A percentile compares a stretch with the other conserved stretches of the same genome.
These are phyloP conservation scores for Penicillium crustosum DNA, from an alignment of 2,329 filamentous ascomycete genomes.

Conservation along the genomic window DNA sequence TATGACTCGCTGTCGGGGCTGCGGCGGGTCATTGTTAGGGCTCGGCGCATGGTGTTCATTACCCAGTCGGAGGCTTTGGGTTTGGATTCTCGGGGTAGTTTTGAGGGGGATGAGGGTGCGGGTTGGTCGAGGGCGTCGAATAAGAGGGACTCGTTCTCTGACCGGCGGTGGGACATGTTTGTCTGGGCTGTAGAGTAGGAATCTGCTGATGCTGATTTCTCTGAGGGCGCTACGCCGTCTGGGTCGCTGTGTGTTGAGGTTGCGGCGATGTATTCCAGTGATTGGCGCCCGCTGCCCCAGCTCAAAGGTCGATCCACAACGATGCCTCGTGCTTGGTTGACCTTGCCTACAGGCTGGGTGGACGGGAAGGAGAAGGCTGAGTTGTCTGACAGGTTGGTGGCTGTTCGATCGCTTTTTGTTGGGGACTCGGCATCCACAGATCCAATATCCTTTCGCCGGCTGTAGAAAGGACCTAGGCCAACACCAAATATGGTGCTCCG, in stretches of 20 bases:
- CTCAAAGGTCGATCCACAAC: constrained; percentile 24
- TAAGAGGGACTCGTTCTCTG: constrained; percentile 55
- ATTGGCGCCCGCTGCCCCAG: constrained; percentile 27
- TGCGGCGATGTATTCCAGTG: constrained; percentile 25
- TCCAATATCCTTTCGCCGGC: constrained; percentile 19
- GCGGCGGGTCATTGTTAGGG: constrained; percentile 52
- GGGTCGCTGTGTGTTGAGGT: constrained; percentile 25
- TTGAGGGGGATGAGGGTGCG: constrained; percentile 28
- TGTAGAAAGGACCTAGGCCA: constrained; percentile 27
- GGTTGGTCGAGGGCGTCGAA: constrained; percentile 40
- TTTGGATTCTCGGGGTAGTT: constrained; percentile 25
- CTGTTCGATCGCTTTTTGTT: constrained; percentile 55
- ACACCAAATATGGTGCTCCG: constrained; percentile 27
- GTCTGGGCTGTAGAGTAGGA: constrained; percentile 54
- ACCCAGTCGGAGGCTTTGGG: constrained; percentile 65
- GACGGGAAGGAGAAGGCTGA: constrained; percentile 48
- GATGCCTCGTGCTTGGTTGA: constrained; percentile 19
- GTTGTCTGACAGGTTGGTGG: constrained; percentile 56
- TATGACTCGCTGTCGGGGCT: constrained; percentile 22
- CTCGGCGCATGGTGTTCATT: constrained; percentile 67
- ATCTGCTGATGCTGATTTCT: constrained; percentile 48
- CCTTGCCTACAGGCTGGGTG: constrained; percentile 22
- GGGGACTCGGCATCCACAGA: constrained; percentile 40
- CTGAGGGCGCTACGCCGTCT: constrained; percentile 28
- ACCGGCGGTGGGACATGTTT: constrained; percentile 50